Percentiles rank a stretch among this genome's conserved stretches.
phyloP scores from a whole-genome alignment of 2,329 filamentous ascomycete species.

The Anthostomella pinea region DNA sequence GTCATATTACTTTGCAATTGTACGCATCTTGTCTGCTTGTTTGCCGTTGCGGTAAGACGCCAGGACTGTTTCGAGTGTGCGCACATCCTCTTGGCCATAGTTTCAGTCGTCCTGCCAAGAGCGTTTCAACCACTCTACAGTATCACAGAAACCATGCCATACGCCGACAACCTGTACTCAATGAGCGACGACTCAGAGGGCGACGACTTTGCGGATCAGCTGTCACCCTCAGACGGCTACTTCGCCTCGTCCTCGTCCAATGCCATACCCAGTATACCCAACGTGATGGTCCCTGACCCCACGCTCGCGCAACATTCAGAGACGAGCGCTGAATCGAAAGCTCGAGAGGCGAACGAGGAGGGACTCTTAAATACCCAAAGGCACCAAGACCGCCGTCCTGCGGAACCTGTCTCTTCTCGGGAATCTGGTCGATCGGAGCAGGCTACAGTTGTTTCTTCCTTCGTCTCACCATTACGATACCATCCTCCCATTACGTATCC shows the following conservation, averaged over 20 bases:
- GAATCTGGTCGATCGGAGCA: constrained; percentile 13
- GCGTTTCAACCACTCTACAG: constrained; percentile 26
- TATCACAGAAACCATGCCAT: constrained; percentile 46
- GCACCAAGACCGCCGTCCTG: constrained; percentile 5
- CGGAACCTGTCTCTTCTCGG: constrained; percentile 14
- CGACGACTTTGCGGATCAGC: constrained; percentile 33
- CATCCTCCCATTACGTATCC: constrained; percentile 19
- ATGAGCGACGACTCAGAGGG: constrained; percentile 31
- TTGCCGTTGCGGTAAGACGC: constrained; percentile 18
- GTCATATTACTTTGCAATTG: too few relatives aligned
- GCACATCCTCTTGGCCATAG: constrained; percentile 27
- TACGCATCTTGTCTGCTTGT: too few relatives aligned
- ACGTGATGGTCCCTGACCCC: constrained; percentile 49
- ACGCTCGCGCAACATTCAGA: constrained; percentile 35
- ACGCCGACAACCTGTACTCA: constrained; percentile 48
- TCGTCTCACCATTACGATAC: constrained; percentile 11
- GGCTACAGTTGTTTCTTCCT: constrained; percentile 10
- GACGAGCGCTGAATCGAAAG: constrained; percentile 39
- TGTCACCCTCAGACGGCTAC: constrained; percentile 53
- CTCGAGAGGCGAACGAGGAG: constrained; percentile 43
- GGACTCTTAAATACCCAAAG: constrained; percentile 30
- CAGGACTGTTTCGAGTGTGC: constrained; percentile 23
- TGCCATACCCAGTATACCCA: constrained; percentile 43
- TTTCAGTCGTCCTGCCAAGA: constrained; percentile 26
- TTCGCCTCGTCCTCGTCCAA: constrained; percentile 42